phyloP scores from a whole-genome alignment of 805 yeast species.

The Komagataella kurtzmanii region DNA sequence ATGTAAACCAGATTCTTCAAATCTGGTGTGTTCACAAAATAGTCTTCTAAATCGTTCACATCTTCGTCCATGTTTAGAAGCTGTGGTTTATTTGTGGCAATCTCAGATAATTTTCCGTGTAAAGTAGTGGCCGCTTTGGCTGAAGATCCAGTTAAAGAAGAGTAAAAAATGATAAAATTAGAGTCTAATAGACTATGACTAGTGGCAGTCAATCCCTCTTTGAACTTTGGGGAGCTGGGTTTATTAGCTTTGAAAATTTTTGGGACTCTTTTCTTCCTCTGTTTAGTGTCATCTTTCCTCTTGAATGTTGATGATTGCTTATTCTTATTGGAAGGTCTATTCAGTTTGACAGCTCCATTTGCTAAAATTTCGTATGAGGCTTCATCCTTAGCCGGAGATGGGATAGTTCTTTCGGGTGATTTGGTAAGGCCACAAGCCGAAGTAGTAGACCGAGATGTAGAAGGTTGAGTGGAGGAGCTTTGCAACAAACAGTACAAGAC shows the following conservation, averaged over 20 bases:
- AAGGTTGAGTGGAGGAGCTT: neutral
- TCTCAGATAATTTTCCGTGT: constrained; percentile 20
- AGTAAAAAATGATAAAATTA: constrained; percentile 58
- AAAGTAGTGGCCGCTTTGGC: constrained; percentile 52
- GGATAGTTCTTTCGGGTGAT: neutral
- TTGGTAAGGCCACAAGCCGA: neutral
- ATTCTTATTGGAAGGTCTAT: neutral
- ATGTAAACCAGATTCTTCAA: constrained; percentile 42
- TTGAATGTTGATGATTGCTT: neutral
- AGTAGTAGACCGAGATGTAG: neutral
- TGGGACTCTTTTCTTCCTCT: constrained; percentile 20
- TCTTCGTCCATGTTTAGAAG: constrained; percentile 66
- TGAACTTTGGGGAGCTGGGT: constrained; percentile 9
- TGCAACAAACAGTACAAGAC: neutral
- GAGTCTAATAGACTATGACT: constrained; percentile 31
- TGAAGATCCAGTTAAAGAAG: constrained; percentile 78
- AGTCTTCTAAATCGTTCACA: constrained; percentile 72
- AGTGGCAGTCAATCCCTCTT: constrained; percentile 24
- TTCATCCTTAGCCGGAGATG: neutral
- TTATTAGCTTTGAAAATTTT: constrained; percentile 25
- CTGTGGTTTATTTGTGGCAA: constrained; percentile 27
- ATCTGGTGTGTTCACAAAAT: constrained; percentile 53
- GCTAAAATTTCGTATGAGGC: neutral
- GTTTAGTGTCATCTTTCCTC: neutral
- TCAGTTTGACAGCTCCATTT: neutral